A percentile compares a stretch with the other conserved stretches of the same genome.
Conservation (phyloP, 192 early-diverging fungal genomes). For the Coemansia sp. region DNA sequence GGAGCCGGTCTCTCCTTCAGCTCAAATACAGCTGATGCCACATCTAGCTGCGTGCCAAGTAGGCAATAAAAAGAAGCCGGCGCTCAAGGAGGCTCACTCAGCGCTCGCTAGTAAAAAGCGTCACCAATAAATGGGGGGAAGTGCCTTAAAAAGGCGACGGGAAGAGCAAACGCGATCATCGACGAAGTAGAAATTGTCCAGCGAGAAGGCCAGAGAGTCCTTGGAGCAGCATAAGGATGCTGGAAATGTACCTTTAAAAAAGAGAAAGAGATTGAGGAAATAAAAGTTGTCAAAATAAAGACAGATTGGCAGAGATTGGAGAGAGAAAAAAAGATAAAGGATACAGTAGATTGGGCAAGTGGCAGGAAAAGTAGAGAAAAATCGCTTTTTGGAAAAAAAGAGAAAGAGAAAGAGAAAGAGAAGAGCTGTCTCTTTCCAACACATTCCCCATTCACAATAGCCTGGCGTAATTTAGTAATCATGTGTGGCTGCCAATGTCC, state of each 20-base stretch:
- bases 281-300: background rate
- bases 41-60: background rate
- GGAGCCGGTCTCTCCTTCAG: constrained; percentile 13
- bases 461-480: background rate
- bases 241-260: constrained; percentile 24
- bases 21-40: background rate
- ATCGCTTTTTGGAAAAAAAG: background rate
- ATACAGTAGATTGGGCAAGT: background rate
- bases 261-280: background rate
- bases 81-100: constrained; percentile 1
- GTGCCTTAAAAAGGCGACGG: constrained; percentile 5
- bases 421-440: background rate
- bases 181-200: constrained; percentile 1
- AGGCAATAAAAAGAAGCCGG: background rate
- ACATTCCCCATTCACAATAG: background rate
- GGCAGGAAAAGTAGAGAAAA: background rate
- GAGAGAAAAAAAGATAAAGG: constrained; percentile 11
- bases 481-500: background rate
- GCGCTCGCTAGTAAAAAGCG: background rate
- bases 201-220: background rate
- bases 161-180: constrained; percentile 9
- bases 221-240: background rate
- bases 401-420: background rate
- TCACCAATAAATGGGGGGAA: background rate
- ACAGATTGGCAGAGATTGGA: background rate